Evolutionary conservation across 768 basidiomycete genomes (phyloP).

Genomic region (Suillus discolor): DNA sequence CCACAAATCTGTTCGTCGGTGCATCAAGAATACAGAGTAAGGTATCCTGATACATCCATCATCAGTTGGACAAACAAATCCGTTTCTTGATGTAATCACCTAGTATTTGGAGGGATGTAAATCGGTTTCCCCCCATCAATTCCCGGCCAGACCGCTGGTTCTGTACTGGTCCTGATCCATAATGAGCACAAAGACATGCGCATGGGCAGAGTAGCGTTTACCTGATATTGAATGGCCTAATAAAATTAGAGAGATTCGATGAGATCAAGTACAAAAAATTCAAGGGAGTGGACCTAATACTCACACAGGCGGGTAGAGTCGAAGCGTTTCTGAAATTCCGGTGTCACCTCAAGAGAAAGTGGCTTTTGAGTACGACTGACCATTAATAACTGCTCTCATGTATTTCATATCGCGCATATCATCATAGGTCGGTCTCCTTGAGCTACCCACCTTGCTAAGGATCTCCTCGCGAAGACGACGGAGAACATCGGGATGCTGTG

Average conservation of each 20-base stretch:
- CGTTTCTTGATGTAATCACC: slow-evolving; percentile 19
- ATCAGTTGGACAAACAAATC: background rate
- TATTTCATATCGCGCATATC: slow-evolving; percentile 43
- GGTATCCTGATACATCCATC: slow-evolving; percentile 29
- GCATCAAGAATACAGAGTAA: slow-evolving; percentile 59
- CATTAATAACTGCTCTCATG: slow-evolving; percentile 40
- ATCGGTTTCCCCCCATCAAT: slow-evolving; percentile 27
- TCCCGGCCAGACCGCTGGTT: slow-evolving; percentile 25
- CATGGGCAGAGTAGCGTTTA: background rate
- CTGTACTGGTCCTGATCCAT: slow-evolving; percentile 24
- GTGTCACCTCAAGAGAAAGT: background rate
- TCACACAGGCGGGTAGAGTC: slow-evolving; percentile 34
- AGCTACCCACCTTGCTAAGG: slow-evolving; percentile 26
- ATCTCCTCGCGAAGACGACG: slow-evolving; percentile 34
- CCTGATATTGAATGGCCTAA: slow-evolving; percentile 30
- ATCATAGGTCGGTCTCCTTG: slow-evolving; percentile 31
- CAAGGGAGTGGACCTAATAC: background rate
- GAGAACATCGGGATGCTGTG: slow-evolving; percentile 30
- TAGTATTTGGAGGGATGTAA: slow-evolving; percentile 35
- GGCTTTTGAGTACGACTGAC: slow-evolving; percentile 14
- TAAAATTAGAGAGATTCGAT: too few relatives aligned
- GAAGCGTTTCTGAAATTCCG: slow-evolving; percentile 29
- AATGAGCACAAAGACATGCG: background rate
- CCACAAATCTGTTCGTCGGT: slow-evolving; percentile 64
- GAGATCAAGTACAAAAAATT: background rate